Evolutionary conservation across 495 filamentous ascomycete species (phyloP), one percentile per base, ranked within the genome.

Genomic region (Lophiotrema nucula): DNA sequence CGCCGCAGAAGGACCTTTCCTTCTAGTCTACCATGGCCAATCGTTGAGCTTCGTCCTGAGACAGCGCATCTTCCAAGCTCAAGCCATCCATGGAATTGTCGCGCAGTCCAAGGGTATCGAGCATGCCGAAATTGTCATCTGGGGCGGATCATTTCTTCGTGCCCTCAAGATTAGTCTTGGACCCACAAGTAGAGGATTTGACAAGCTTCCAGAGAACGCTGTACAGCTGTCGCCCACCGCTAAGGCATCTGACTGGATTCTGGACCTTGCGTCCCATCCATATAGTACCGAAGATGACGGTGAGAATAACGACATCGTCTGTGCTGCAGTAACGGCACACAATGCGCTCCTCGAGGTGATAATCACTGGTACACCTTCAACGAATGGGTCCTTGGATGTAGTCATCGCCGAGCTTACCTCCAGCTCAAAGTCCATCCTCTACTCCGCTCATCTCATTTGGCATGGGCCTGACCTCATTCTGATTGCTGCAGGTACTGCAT

Each of bases 401-500:
- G 4, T 68, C 16, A 4, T 66, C n/a, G 19, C 77, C 4, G 58
- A 77, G 23, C 70, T 88, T 0, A 76, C 77, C 11, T 83, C 85
- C 2, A 88, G 88, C 5, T 90, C 91, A 8, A 80, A 86, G 48
- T 93, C 89, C 4, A 90, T 95, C 50, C 79, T 98, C 13, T 98
- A 93, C 67, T 88, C 91, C 11, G 92, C 90, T 0, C 82, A 91
- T 61, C 70, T 92, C 21, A 65, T 79, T 35, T 83, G 81, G 68
- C 69, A 82, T n/a, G 77, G 79, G 11, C 21, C 69, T 2, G 79
- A 77, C 37, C 72, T 74, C 37, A 68, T 96, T 28, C 76, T 97
- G 23, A 78, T 96, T 13, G 88, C 90, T 24, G 87, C 88, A 1
- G 93, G 93, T 0, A 97, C 95, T 0, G 90, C 89, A 0, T 97